Evolutionary conservation across 106 monocot genomes (phyloP), one percentile per base, ranked within the genome.

Genomic region (Chionographis japonica): DNA sequence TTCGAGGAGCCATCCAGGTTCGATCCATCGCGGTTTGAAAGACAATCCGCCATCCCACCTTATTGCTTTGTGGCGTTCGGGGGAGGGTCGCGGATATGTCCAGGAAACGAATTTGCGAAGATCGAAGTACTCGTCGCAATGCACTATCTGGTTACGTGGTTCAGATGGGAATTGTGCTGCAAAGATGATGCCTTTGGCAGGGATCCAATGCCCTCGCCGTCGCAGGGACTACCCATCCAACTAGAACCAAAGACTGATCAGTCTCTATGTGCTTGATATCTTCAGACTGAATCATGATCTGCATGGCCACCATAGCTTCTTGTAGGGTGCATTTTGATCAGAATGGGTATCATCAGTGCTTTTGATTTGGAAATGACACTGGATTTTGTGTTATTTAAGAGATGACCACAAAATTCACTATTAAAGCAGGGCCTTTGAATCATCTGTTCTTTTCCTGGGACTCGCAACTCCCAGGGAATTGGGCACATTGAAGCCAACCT

Each of bases 191-290:
- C 53, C 20, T 75, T 75, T 42, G 6, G 19, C 10, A 74, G 78
- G 40, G 74, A 79, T 72, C 83, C 83, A 6, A 40, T 79, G 61
- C 74, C 83, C 10, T 66, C 78, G 4, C 78, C 78, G 9, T 5
- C 43, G 2, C 43, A 74, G 3, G 78, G 83, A 5, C 69, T 83
- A 42, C 83, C 71, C 5, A 71, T 79, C 18, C 41, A 75, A 12
- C 37, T 82, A 27, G 64, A 73, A 40, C 70, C 37, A 0, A 81
- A 46, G 49, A 39, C 27, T 27, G 27, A 27, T 27, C 27, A 27
- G 27, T 27, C 27, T 27, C 27, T 27, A 27, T 27, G 27, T 27
- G 27, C 1, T 27, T 27, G 27, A 27, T 27, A 27, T 27, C 27
- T 27, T 27, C 27, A 27, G 27, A 27, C 27, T 27, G 27, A 27